Percentiles rank a stretch among this genome's conserved stretches.
Evolutionary conservation across 2,329 filamentous ascomycete genomes (phyloP).

Genomic region (Bipolaris zeicola): DNA sequence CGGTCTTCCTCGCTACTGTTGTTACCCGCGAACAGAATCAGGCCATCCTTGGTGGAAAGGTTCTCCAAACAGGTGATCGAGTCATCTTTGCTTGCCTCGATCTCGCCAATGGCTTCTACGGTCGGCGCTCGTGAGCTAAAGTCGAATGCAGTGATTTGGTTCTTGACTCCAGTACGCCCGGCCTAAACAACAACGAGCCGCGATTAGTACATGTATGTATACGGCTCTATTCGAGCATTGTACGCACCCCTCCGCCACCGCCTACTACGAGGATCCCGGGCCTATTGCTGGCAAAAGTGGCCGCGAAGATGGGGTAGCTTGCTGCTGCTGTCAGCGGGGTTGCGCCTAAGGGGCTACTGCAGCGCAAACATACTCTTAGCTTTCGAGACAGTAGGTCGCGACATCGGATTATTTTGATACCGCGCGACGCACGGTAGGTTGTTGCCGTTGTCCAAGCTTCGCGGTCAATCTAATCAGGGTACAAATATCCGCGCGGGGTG

Average conservation of each 20-base stretch:
- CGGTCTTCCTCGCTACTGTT: conserved; percentile 79
- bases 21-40: conserved; percentile 67
- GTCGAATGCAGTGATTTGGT: conserved; percentile 78
- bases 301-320: conserved; percentile 79
- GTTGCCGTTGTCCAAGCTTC: conserved; percentile 5
- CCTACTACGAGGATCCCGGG: conserved; percentile 77
- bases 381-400: conserved; percentile 40
- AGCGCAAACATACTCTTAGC: conserved; percentile 27
- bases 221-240: conserved; percentile 17
- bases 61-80: conserved; percentile 83
- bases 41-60: conserved; percentile 63
- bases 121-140: conserved; percentile 67
- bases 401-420: conserved; percentile 25
- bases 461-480: not conserved
- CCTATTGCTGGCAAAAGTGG: conserved; percentile 81
- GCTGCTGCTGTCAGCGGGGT: conserved; percentile 18
- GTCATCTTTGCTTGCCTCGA: conserved; percentile 86
- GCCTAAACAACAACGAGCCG: conserved; percentile 55
- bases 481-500: not conserved
- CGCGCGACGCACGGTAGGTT: conserved; percentile 3
- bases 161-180: conserved; percentile 67
- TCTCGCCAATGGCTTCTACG: conserved; percentile 67
- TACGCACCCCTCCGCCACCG: conserved; percentile 79
- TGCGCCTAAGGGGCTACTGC: not conserved
- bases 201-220: conserved; percentile 5